These are phyloP conservation scores for Apophysomyces trapeziformis DNA, from an alignment of 371 early-diverging fungal genomes.

Conservation along the genomic window DNA sequence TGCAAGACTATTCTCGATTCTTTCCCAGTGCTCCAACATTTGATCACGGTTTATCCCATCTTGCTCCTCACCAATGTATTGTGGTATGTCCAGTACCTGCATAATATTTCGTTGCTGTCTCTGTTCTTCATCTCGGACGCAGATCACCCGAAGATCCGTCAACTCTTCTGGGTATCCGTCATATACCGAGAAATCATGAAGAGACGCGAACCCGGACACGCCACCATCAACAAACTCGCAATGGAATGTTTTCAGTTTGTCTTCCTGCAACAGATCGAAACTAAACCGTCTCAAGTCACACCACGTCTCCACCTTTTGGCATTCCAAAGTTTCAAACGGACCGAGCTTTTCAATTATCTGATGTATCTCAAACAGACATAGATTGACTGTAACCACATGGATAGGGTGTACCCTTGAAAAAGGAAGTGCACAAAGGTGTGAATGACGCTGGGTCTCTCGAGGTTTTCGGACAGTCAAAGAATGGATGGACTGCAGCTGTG, in stretches of 20 bases:
- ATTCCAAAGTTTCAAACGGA: not conserved
- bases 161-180: not conserved
- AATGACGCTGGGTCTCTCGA: not conserved
- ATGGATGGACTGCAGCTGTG: not conserved
- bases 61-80: not conserved
- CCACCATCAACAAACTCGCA: not conserved
- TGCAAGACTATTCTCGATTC: not conserved
- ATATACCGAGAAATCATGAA: not conserved
- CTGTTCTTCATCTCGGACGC: not conserved
- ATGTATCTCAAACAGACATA: slow-evolving; percentile 5
- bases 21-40: not conserved
- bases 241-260: not conserved
- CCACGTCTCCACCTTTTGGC: not conserved
- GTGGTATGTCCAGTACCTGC: not conserved
- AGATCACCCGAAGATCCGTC: not conserved
- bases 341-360: not conserved
- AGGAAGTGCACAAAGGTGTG: slow-evolving; percentile 2
- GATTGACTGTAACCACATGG: not conserved
- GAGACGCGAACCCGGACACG: not conserved
- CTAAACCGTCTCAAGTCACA: not conserved
- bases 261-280: not conserved
- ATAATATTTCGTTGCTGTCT: not conserved
- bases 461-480: not conserved
- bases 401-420: not conserved
- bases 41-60: not conserved